Evolutionary conservation across 2,329 filamentous ascomycete species (phyloP).

Genomic region (Escovopsis sp.): DNA sequence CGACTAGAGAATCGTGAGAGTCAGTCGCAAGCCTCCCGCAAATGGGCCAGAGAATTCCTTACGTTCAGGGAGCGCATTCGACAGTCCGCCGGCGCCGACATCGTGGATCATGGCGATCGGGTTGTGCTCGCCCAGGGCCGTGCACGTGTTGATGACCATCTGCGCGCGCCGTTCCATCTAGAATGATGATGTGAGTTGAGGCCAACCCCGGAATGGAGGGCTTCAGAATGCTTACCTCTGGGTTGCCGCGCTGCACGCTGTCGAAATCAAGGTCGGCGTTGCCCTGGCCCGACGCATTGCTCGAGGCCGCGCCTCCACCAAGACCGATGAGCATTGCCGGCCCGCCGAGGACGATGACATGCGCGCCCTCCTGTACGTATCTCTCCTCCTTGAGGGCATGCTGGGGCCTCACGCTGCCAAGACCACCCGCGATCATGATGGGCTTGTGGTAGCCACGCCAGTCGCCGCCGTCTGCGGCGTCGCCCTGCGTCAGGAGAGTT

Average conservation of each 20-base stretch:
- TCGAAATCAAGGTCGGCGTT: constrained; percentile 91
- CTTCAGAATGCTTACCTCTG: constrained; percentile 34
- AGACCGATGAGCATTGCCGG: constrained; percentile 97
- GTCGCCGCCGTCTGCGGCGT: constrained; percentile 14
- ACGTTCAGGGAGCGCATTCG: constrained; percentile 61
- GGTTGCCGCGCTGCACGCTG: constrained; percentile 92
- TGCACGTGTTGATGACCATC: constrained; percentile 94
- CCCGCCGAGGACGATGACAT: constrained; percentile 83
- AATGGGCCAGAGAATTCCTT: constrained; percentile 5
- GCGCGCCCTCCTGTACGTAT: constrained; percentile 72
- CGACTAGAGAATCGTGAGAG: constrained; percentile 27
- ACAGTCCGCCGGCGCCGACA: constrained; percentile 76
- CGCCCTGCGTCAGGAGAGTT: constrained; percentile 52
- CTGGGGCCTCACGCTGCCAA: constrained; percentile 81
- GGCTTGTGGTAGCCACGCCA: constrained; percentile 93
- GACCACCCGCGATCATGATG: constrained; percentile 93
- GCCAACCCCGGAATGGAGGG: no score
- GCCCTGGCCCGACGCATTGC: constrained; percentile 72
- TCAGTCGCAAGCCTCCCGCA: neutral
- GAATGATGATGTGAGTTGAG: neutral
- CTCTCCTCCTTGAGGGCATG: constrained; percentile 74
- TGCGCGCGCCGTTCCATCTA: constrained; percentile 80
- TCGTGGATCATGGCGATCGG: constrained; percentile 97
- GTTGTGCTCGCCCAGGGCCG: constrained; percentile 66
- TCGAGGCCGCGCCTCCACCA: constrained; percentile 87